phyloP scores from a whole-genome alignment of 148 eudicot genomes.

The Pouteria glomerata region DNA sequence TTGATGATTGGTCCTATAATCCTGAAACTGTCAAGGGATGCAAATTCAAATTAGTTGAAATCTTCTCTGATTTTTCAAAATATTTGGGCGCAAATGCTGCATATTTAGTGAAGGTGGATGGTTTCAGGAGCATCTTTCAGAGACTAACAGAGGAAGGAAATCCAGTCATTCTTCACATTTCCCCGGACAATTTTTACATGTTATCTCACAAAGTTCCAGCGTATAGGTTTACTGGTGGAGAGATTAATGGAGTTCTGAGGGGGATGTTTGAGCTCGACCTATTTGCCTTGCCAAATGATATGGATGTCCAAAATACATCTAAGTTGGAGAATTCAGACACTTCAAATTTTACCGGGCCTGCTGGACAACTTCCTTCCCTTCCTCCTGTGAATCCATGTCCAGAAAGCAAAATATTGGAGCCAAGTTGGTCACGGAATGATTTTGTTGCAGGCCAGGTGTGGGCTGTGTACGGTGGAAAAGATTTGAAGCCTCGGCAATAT shows the following conservation, averaged over 20 bases:
- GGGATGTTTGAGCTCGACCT: slow-evolving; percentile 39
- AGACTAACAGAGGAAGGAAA: slow-evolving; percentile 23
- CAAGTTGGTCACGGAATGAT: slow-evolving; percentile 12
- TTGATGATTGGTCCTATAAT: slow-evolving; percentile 42
- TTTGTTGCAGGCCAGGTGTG: slow-evolving; percentile 32
- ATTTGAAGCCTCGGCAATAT: slow-evolving; percentile 30
- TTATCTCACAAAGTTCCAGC: slow-evolving; percentile 52
- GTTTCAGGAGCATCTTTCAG: slow-evolving; percentile 22
- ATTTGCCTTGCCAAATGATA: slow-evolving; percentile 21
- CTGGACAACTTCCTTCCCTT: slow-evolving; percentile 6
- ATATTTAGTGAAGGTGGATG: slow-evolving; percentile 22
- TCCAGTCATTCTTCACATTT: slow-evolving; percentile 23
- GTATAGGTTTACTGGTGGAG: slow-evolving; percentile 31
- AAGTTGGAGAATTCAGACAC: slow-evolving; percentile 15
- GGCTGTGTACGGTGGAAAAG: slow-evolving; percentile 25
- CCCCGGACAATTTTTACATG: slow-evolving; percentile 28
- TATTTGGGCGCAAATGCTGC: slow-evolving; percentile 22
- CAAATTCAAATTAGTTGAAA: slow-evolving; percentile 36
- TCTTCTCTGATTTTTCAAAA: slow-evolving; percentile 31
- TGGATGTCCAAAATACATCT: slow-evolving; percentile 8
- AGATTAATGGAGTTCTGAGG: slow-evolving; percentile 23
- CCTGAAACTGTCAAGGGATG: slow-evolving; percentile 38
- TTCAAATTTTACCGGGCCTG: slow-evolving; percentile 8
- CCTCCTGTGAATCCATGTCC: slow-evolving; percentile 2
- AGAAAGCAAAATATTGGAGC: slow-evolving; percentile 7